phyloP scores from a whole-genome alignment of 1,139 yeast species.

The Arxiozyma heterogenica region DNA sequence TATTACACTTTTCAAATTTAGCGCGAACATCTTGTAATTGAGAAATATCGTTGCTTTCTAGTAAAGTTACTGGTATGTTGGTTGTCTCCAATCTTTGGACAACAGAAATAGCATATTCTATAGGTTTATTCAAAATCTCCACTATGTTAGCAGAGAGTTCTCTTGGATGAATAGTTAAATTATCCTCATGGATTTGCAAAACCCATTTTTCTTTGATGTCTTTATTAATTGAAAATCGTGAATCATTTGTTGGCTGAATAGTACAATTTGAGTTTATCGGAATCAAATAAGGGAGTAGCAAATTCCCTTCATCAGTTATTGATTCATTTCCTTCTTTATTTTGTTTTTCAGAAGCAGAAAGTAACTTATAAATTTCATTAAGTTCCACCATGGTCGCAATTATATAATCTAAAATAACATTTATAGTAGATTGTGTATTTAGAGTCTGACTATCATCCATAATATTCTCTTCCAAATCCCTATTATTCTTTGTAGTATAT shows the following conservation, averaged over 20 bases:
- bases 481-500: not conserved
- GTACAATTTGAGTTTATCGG: not conserved
- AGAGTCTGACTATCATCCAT: conserved; percentile 5
- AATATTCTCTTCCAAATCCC: not conserved
- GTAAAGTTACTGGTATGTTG: conserved; percentile 16
- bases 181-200: conserved; percentile 23
- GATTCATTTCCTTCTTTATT: conserved; percentile 8
- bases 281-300: not conserved
- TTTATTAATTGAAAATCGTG: conserved; percentile 11
- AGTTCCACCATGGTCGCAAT: conserved; percentile 50
- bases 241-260: conserved; percentile 1
- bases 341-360: conserved; percentile 1
- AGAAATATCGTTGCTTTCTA: conserved; percentile 15
- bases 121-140: conserved; percentile 20
- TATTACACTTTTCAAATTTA: conserved; percentile 17
- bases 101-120: conserved; percentile 22
- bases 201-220: conserved; percentile 16
- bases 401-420: conserved; percentile 57
- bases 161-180: conserved; percentile 20
- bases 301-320: not conserved
- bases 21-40: conserved; percentile 15
- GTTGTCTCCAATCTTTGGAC: conserved; percentile 15
- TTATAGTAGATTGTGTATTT: conserved; percentile 36
- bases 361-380: not conserved
- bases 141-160: conserved; percentile 23